Evolutionary conservation across 495 filamentous ascomycete species (phyloP), one percentile per base, ranked within the genome.

Genomic region (Hyaloscypha variabilis): DNA sequence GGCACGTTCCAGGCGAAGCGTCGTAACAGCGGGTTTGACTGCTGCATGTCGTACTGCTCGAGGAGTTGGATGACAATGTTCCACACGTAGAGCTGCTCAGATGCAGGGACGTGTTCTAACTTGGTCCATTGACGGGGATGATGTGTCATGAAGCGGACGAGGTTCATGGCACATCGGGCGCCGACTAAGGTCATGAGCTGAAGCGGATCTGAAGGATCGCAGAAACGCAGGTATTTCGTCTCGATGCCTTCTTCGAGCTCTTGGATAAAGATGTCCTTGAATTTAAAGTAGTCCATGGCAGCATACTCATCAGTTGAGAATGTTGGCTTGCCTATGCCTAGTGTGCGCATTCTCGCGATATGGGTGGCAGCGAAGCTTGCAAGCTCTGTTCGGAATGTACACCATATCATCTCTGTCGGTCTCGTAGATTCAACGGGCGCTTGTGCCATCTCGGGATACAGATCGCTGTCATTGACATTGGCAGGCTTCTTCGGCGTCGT

Each of bases 1-100:
- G 82, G 75, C 90, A 92, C 17, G 91, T 83, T 56, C 93, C 93
- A 97, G n/a, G 83, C 82, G 85, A 89, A 96, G 57, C 87, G 84
- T 58, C 82, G 79, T 6, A 83, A 83, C 8, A 84, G 78, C 19
- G 82, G 74, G 62, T 88, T 86, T 8, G 80, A 85, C 64, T 86
- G 84, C n/a, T 93, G 71, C 21, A 87, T 73, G 29, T 84, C 75
- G 26, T 81, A 81, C 67, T 90, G 90, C 72, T 96, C 91, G 60
- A 93, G 83, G 19, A 90, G 80, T 62, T 94, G 89, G 21, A 93
- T 82, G 2, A 85, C 85, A 0, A 88, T 87, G 42, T 88, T 77
- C 70, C 96, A 92, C 1, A 96, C 76, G 31, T 85, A 87, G 60
- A 91, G 86, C 42, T 85, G 85, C 3, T 69, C 67, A n/a, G 67